Base-by-base conservation (phyloP, 2,329 filamentous ascomycete species). In the Cercospora sp. region DNA sequence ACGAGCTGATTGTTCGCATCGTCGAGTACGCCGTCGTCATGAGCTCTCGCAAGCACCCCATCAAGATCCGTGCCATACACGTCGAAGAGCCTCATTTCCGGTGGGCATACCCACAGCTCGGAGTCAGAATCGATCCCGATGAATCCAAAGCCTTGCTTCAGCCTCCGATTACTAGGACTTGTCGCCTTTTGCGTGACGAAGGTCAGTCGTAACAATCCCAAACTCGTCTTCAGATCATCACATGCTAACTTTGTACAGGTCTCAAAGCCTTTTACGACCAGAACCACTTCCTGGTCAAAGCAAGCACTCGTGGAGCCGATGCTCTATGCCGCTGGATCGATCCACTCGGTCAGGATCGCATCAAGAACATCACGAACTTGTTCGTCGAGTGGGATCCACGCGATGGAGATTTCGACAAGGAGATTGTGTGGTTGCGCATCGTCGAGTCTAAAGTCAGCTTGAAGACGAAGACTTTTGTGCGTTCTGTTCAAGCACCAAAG, bases 161-260 rank as follows among this genome's bases (percentile, higher is more conserved):
- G 28, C 66, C 63, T 10, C 4, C 63, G 5, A 48, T 68, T 26
- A 63, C 63, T 26, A 8, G 59, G 1, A 63, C 26, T 6, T 68
- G 66, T 26, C 66, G 59, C 3, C 20, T 63, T 12, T 28, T 68
- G 18, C 63, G 66, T 12, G 45, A 12, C n/a, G 63, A 65, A 53
- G 63, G 63, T 33, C 13, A 18, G 55, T 20, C 16, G 16, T 4
- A 20, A 8, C 51, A n/a, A 2, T 2, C 3, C 23, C 18, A 5
- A 20, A 18, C 28, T 3, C 5, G 6, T 31, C 13, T 13, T n/a
- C 18, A 31, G 16, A 30, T 57, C 28, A 33, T 18, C 16, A 1
- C 8, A 5, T 18, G 3, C 28, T 58, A 3, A 33, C 16, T 3
- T 33, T 2, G 6, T 7, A 6, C 12, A 58, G 59, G 59, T 40